Evolutionary conservation across 441 rosid species (phyloP).

Genomic region (Francoa sonchifolia): DNA sequence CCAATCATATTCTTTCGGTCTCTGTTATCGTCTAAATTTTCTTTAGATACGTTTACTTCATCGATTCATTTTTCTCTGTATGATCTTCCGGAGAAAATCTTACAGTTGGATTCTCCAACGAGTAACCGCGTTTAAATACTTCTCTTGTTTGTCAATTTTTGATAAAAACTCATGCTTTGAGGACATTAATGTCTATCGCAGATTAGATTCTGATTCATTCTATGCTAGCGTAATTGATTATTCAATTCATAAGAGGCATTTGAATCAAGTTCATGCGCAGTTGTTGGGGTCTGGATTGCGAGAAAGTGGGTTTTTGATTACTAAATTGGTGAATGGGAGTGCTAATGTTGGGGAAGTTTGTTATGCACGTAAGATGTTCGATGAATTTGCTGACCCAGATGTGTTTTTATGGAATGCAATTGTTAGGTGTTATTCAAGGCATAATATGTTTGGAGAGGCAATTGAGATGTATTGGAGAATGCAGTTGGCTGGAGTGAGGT

Average conservation of each 20-base stretch:
- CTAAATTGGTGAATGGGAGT: constrained; percentile 29
- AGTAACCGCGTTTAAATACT: too few relatives aligned
- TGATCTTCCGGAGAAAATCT: too few relatives aligned
- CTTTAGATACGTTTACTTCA: too few relatives aligned
- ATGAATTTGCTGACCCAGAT: constrained; percentile 46
- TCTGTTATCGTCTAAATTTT: too few relatives aligned
- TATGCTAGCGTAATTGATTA: constrained; percentile 36
- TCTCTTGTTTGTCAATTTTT: too few relatives aligned
- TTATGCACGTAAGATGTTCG: constrained; percentile 55
- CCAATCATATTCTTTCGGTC: too few relatives aligned
- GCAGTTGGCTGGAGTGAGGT: constrained; percentile 35
- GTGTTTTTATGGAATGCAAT: constrained; percentile 66
- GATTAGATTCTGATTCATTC: constrained; percentile 25
- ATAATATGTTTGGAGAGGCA: constrained; percentile 29
- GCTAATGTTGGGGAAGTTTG: constrained; percentile 28
- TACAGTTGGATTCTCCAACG: too few relatives aligned
- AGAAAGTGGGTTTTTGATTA: constrained; percentile 35
- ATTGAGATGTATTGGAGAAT: constrained; percentile 38
- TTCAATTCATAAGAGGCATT: constrained; percentile 20
- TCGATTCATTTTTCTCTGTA: too few relatives aligned
- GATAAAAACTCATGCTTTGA: too few relatives aligned
- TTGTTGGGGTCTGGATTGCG: constrained; percentile 31
- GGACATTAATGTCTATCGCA: too few relatives aligned
- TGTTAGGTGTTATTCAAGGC: constrained; percentile 44
- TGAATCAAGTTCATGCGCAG: constrained; percentile 44